These are phyloP conservation scores for Venturia asperata DNA, from an alignment of 2,329 filamentous ascomycete genomes.

Conservation along the genomic window DNA sequence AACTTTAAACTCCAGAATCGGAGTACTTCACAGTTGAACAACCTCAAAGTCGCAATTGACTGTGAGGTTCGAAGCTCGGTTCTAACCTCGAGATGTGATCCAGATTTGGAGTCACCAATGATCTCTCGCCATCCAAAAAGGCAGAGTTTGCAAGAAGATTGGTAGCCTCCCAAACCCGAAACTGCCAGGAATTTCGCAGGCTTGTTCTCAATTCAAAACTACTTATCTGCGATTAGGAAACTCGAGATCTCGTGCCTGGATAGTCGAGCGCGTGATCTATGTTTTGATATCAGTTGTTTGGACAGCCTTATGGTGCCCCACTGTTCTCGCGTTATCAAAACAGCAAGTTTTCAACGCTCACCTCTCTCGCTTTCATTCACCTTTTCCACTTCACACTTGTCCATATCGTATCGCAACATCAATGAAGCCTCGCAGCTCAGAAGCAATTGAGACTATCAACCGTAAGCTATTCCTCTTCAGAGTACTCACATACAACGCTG, in stretches of 20 bases:
- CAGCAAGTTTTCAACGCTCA: background rate
- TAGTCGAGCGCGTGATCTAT: background rate
- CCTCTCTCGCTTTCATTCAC: background rate
- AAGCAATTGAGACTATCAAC: background rate
- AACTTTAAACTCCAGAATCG: too few species aligned
- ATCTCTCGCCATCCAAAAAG: too few species aligned
- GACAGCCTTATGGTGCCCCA: background rate
- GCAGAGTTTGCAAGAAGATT: too few species aligned
- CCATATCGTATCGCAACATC: background rate
- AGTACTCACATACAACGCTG: background rate
- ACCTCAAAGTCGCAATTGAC: too few species aligned
- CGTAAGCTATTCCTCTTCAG: background rate
- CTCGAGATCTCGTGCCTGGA: background rate
- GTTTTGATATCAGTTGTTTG: background rate
- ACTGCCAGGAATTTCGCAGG: background rate
- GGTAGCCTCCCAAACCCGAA: background rate
- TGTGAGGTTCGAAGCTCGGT: too few species aligned
- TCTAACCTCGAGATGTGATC: too few species aligned
- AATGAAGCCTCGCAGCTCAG: background rate
- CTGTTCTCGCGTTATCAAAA: constrained; percentile 6
- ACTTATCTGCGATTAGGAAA: background rate
- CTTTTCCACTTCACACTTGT: background rate
- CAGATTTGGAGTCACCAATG: too few species aligned
- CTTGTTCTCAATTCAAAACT: background rate
- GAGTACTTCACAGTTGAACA: too few species aligned